Evolutionary conservation across 2,329 filamentous ascomycete genomes (phyloP).

Genomic region (Neopestalotiopsis sp.): DNA sequence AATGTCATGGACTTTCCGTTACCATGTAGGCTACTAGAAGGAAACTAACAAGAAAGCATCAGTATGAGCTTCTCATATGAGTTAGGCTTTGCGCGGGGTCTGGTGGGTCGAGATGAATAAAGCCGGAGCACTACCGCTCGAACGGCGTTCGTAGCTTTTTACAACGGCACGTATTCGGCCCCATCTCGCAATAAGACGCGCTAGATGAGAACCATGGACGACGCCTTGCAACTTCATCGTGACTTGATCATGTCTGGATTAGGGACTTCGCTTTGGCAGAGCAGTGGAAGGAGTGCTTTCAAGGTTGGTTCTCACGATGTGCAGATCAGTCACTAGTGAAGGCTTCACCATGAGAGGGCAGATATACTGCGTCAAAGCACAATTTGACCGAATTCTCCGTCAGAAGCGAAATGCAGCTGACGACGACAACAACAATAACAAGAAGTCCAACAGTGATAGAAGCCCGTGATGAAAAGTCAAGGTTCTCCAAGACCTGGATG

Average conservation of each 20-base stretch:
- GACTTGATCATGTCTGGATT: neutral
- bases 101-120: neutral
- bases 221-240: neutral
- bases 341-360: neutral
- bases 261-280: constrained; percentile 13
- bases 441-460: neutral
- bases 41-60: neutral
- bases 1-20: too few species aligned
- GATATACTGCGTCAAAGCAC: neutral
- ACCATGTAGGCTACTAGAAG: neutral
- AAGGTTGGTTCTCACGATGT: neutral
- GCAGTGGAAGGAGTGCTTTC: neutral
- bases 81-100: neutral
- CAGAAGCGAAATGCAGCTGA: neutral
- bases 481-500: neutral
- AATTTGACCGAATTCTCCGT: neutral
- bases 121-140: neutral
- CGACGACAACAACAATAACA: neutral
- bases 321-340: neutral
- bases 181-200: neutral
- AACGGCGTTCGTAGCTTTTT: neutral
- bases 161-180: neutral
- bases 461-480: neutral
- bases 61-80: neutral
- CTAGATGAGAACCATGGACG: neutral